Conservation (phyloP, 352 stramenopile species). For the Phytopythium litorale region DNA sequence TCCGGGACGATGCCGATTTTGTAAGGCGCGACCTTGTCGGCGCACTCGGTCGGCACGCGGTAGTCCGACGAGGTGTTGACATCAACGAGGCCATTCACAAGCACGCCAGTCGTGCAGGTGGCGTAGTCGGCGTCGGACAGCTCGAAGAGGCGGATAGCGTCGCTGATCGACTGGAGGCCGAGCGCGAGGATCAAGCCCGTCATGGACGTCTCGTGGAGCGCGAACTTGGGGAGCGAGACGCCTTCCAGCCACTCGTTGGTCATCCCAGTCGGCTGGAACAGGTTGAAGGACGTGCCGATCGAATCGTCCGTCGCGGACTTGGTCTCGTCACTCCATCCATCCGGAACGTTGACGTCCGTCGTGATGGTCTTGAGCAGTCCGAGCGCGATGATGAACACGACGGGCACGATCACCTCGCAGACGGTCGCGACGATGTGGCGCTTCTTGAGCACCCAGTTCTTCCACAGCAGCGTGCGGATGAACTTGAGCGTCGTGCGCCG, state of each 20-base stretch:
- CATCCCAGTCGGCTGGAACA: constrained; percentile 18
- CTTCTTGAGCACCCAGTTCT: constrained; percentile 44
- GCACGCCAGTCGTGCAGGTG: neutral
- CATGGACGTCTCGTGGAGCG: constrained; percentile 36
- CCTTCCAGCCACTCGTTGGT: constrained; percentile 16
- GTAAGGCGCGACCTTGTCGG: constrained; percentile 39
- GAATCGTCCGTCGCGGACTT: constrained; percentile 8
- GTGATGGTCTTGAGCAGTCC: constrained; percentile 32
- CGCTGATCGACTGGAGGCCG: constrained; percentile 32
- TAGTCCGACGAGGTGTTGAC: constrained; percentile 30
- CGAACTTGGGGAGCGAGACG: constrained; percentile 18
- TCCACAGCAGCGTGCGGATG: constrained; percentile 29
- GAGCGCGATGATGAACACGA: constrained; percentile 36
- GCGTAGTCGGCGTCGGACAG: constrained; percentile 22
- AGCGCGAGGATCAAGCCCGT: constrained; percentile 54
- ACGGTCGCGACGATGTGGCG: constrained; percentile 28
- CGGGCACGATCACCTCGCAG: constrained; percentile 31
- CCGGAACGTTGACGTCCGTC: constrained; percentile 24
- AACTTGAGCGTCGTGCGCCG: constrained; percentile 3
- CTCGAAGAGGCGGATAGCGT: constrained; percentile 36
- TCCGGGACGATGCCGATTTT: constrained; percentile 56
- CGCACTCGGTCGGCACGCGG: constrained; percentile 28
- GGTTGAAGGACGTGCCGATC: constrained; percentile 23
- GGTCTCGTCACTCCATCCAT: constrained; percentile 22
- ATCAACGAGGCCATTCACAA: constrained; percentile 20